phyloP scores from a whole-genome alignment of 108 stramenopile species.

The Fragilaria crotonensis region DNA sequence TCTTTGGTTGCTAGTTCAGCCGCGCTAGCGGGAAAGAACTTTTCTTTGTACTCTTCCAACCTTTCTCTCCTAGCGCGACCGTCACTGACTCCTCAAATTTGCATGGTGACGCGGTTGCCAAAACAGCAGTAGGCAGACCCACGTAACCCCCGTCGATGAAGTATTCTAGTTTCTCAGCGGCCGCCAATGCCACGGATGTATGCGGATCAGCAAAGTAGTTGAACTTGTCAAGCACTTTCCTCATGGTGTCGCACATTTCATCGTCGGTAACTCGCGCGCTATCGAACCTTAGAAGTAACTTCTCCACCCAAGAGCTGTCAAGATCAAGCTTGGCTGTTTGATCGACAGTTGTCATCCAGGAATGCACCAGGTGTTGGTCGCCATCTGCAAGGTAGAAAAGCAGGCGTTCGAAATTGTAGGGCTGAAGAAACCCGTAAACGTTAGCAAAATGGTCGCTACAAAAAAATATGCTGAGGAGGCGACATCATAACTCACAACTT shows the following conservation, averaged over 20 bases:
- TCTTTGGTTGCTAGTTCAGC: conserved; percentile 1
- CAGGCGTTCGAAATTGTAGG: conserved; percentile 86
- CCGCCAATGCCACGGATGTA: conserved; percentile 73
- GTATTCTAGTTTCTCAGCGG: conserved; percentile 60
- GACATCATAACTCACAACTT: conserved; percentile 45
- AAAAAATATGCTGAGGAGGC: too few species aligned
- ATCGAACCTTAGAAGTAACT: conserved; percentile 51
- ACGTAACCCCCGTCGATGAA: not conserved
- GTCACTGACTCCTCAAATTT: conserved; percentile 75
- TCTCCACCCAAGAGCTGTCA: conserved; percentile 21
- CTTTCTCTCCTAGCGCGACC: conserved; percentile 42
- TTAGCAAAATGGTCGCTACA: too few species aligned
- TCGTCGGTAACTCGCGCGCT: conserved; percentile 73
- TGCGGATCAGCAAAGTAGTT: conserved; percentile 77
- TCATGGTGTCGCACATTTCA: conserved; percentile 54
- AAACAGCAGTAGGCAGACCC: conserved; percentile 32
- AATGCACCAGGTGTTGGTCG: conserved; percentile 33
- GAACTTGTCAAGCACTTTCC: conserved; percentile 13
- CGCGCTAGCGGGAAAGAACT: conserved; percentile 46
- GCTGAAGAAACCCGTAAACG: too few species aligned
- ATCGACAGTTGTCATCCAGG: conserved; percentile 63
- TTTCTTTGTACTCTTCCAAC: conserved; percentile 44
- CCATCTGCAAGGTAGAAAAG: conserved; percentile 61
- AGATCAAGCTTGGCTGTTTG: conserved; percentile 30
- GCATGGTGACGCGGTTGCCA: conserved; percentile 82